Base-by-base conservation (phyloP, 495 filamentous ascomycete species). In the Xylaria cubensis region DNA sequence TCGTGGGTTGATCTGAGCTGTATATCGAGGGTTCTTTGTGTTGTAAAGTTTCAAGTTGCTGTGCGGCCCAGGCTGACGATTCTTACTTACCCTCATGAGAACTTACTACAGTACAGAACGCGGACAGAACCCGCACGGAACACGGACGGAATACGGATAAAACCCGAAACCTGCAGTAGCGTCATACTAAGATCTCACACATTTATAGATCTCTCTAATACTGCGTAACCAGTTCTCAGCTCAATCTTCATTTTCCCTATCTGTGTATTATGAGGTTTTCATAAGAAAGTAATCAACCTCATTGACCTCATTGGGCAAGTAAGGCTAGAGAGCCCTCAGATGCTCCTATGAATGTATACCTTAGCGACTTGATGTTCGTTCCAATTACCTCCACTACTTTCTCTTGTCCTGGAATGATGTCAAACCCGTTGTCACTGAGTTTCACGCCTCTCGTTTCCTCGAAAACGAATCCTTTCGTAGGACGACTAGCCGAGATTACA, bases 401-500 rank as follows among this genome's bases (percentile, higher is more conserved):
- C 19, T 81, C 69, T 64, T 84, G 80, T 4, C 85, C 81, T 0
- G 84, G 86, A 0, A 86, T 72, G 19, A 86, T 42, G 73, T 87
- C 84, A 5, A 87, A 83, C 26, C 83, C 82, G 62, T 86, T 86
- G 69, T 86, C 85, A 34, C 81, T 84, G 5, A 85, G 71, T 46
- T 73, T 77, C n/a, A 80, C 74, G 42, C 78, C 82, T 2, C 76
- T 72, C 8, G 73, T 82, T 73, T 86, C 83, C 55, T 83, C 80
- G 48, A 87, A 79, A 17, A 84, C 80, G 48, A 87, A 83, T 19
- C 86, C 84, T 66, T 86, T 87, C 2, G 84, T 82, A 12, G 86
- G 86, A 36, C 80, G 81, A 69, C 74, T 67, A 0, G 82, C 78
- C 36, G 78, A 77, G 53, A 86, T 59, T 21, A 70, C 73, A 0